Evolutionary conservation across 768 basidiomycete genomes (phyloP), one percentile per base, ranked within the genome.

Genomic region (Hydnum rufescens): DNA sequence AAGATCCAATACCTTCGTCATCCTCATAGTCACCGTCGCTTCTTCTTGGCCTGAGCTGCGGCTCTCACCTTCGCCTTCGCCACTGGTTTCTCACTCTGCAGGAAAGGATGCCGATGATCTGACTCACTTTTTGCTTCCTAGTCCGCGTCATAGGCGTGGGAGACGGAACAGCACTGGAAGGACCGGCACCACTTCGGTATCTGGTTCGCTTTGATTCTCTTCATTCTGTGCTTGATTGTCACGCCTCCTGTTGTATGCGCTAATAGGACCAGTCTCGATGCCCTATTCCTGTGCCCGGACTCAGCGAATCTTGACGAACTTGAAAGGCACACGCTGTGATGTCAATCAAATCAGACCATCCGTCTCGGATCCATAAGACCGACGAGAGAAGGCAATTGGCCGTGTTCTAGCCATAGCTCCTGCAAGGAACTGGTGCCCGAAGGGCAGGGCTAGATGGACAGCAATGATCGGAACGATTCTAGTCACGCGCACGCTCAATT

Each of bases 1-100:
- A 82, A 57, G 76, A 78, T 1, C 93, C 93, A 3, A 80, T 70
- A 2, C 80, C 61, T 36, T 60, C 43, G 44, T 60, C 57, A 42
- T 56, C 26, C 54, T 51, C 54, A 31, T 49, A 46, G 13, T 55
- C 49, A 19, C 52, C 47, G 51, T 56, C 56, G 50, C 44, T 56
- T 51, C 53, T 57, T 57, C 46, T 61, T 58, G 8, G 57, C 57
- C 39, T 54, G 42, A n/a, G n/a, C n/a, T 42, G 54, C 54, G 4
- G 57, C 56, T 48, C 58, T 57, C 52, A 58, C 54, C 34, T 61
- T 59, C 3, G 60, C 60, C 39, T 60, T 62, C 46, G 60, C 58
- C 55, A 58, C 57, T n/a, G 53, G 53, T 50, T 46, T 34, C 31
- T 32, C 19, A 18, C 8, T 13, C 28, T 13, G 51, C 34, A n/a